A percentile compares a stretch with the other conserved stretches of the same genome.
Conservation (phyloP, 257 asterid species). For the Solanum arcanum region DNA sequence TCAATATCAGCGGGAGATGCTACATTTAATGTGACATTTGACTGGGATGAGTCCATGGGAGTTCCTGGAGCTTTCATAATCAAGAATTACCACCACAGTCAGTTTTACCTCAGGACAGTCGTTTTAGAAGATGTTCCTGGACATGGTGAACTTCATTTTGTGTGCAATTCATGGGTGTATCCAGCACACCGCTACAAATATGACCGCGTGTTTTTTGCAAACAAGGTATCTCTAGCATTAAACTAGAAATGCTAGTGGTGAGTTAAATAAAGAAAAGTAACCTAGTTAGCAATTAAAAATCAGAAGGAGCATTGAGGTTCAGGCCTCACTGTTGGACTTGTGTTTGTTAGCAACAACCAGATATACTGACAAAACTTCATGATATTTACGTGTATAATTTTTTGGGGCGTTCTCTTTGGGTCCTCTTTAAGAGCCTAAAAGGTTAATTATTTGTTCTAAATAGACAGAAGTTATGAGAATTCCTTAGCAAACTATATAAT, state of each 20-base stretch:
- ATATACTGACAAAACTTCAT: not conserved
- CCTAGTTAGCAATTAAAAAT: not conserved
- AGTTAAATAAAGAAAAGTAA: not conserved
- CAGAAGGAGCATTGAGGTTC: not conserved
- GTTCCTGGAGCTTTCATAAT: conserved; percentile 72
- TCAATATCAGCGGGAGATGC: conserved; percentile 48
- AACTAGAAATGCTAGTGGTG: not conserved
- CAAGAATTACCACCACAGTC: conserved; percentile 54
- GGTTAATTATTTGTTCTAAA: not conserved
- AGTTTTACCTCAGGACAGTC: conserved; percentile 60
- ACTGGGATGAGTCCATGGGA: conserved; percentile 67
- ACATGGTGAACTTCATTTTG: conserved; percentile 46
- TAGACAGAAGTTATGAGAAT: not conserved
- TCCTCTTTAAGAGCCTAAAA: not conserved
- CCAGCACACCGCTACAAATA: conserved; percentile 47
- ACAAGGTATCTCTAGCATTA: conserved; percentile 39
- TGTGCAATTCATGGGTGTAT: conserved; percentile 87
- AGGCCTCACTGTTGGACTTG: not conserved
- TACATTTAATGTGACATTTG: conserved; percentile 28
- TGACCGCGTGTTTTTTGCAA: conserved; percentile 63
- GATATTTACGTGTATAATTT: not conserved
- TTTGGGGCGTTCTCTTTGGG: not conserved
- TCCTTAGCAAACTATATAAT: not conserved
- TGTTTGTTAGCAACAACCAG: not conserved
- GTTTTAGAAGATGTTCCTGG: conserved; percentile 56